phyloP scores from a whole-genome alignment of 176 grass and related monocot species.

The Oryza longistaminata region DNA sequence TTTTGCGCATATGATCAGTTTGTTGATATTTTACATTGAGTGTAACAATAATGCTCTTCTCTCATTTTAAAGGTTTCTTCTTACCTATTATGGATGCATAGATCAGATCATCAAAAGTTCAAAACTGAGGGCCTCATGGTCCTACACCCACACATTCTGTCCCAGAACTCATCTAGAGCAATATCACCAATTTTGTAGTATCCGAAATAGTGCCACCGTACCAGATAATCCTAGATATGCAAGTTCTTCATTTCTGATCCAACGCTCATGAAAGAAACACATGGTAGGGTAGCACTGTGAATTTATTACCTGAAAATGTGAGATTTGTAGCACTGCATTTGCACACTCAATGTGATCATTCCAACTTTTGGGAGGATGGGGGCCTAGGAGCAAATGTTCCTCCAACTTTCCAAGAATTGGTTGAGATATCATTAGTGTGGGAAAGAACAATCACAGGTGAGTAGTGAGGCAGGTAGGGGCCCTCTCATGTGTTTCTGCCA shows the following conservation, averaged over 20 bases:
- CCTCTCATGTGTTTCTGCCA: not conserved
- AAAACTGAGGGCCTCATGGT: not conserved
- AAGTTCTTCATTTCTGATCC: not conserved
- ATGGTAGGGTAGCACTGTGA: not conserved
- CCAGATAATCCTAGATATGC: not conserved
- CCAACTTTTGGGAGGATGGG: not conserved
- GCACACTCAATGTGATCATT: not conserved
- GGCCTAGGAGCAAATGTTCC: not conserved
- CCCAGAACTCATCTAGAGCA: not conserved
- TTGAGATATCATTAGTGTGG: not conserved
- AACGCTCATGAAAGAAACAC: not conserved
- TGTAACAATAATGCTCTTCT: not conserved
- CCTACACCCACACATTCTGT: not conserved
- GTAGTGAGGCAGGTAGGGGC: slow-evolving; percentile 1
- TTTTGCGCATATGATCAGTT: not conserved
- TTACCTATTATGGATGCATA: not conserved
- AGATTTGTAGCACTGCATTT: slow-evolving; percentile 6
- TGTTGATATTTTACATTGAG: not conserved
- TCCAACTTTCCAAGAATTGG: not conserved
- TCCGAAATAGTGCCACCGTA: not conserved
- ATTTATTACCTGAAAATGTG: not conserved
- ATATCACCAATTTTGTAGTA: not conserved
- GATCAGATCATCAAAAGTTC: not conserved
- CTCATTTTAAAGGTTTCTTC: not conserved
- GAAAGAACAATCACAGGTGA: not conserved